Base-by-base conservation (phyloP, 1,284 basidiomycete species). In the Tremellales sp. region DNA sequence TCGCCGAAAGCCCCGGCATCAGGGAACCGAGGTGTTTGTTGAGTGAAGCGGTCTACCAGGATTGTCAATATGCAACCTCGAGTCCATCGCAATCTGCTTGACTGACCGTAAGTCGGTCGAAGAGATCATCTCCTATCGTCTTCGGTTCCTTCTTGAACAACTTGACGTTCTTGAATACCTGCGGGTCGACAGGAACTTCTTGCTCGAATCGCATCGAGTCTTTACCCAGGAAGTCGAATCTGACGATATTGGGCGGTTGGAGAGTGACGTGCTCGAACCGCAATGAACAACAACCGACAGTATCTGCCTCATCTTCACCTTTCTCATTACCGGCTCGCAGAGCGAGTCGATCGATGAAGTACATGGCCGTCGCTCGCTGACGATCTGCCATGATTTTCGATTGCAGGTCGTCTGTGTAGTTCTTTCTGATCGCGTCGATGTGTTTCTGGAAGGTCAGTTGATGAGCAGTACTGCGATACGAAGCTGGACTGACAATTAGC, bases 241-340 rank as follows among this genome's bases (percentile, higher is more conserved):
- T 79, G 67, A 97, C 84, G 21, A 62, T 74, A 76, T 87, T 84
- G 8, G 91, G 90, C 11, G 84, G 84, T 62, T 87, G 83, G 46
- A 96, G 78, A 3, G 91, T 96, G 65, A 97, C 84, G 71, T 97
- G 92, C 72, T 97, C 90, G 72, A 86, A 92, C 22, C 91, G 88
- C 45, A 97, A 76, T 13, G 92, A 96, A 73, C 92, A 97, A 76
- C 93, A 97, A 70, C 92, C 92, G 50, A 97, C 90, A 0, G 92
- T 97, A 70, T 97, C 92, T 1, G 92, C 92, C 74, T 97, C 92
- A 58, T 97, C 92, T 64, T 96, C 93, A 41, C 91, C 92, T 75
- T 97, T 97, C 76, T 97, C 93, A 75, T 97, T 97, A 65, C 92
- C 92, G 42, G 91, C 92, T 80, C 92, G 88, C 69, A 97, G 85